Evolutionary conservation across 345 rosid genomes (phyloP).

Genomic region (Eucalyptus sp.): DNA sequence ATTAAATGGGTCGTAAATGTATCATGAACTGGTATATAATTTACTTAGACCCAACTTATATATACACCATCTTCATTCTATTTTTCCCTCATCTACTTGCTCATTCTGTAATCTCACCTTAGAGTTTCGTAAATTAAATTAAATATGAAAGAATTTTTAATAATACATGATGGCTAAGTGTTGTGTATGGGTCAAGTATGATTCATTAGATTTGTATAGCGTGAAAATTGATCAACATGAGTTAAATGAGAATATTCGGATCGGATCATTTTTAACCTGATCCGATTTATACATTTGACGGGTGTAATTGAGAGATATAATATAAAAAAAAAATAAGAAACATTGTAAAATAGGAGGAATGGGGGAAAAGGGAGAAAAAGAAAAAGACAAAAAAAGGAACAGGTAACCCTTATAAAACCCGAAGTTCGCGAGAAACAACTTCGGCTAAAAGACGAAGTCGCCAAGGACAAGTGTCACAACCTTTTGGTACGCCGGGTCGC

Average conservation of each 20-base stretch:
- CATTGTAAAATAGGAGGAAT: background rate
- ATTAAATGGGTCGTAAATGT: background rate
- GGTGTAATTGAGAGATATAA: accelerated
- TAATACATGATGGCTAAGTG: no score
- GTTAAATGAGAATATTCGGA: no score
- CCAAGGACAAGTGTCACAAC: background rate
- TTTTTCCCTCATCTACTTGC: accelerated
- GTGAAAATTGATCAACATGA: no score
- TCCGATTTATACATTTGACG: accelerated
- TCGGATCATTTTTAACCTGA: accelerated
- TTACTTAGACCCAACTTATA: accelerated
- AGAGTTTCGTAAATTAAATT: no score
- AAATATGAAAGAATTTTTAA: no score
- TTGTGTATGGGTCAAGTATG: accelerated
- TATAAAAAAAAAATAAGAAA: background rate
- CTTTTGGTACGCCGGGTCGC: background rate
- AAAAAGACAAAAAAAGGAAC: background rate
- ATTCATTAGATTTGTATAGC: no score
- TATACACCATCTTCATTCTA: accelerated
- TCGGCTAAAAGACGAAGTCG: background rate
- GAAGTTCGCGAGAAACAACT: background rate
- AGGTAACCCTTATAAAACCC: background rate
- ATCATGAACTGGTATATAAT: accelerated
- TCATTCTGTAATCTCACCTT: accelerated
- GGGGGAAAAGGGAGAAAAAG: background rate